Evolutionary conservation across 768 basidiomycete genomes (phyloP).

Genomic region (Peribolospora baueri): DNA sequence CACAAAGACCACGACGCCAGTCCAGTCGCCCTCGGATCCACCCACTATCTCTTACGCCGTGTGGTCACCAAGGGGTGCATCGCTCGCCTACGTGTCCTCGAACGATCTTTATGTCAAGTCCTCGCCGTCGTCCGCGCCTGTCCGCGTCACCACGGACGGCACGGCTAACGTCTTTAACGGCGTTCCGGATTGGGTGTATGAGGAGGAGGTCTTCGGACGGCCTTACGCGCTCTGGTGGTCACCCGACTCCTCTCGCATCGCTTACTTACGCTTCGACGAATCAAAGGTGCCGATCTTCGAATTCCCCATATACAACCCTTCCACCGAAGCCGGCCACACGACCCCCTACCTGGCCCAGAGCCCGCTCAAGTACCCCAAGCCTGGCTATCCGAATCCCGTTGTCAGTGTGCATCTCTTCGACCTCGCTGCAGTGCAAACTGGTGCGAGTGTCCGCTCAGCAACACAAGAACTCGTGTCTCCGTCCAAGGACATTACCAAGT

Average conservation of each 20-base stretch:
- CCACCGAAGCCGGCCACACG: slow-evolving; percentile 1
- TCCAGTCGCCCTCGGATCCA: slow-evolving; percentile 37
- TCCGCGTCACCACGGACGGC: slow-evolving; percentile 59
- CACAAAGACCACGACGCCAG: slow-evolving; percentile 42
- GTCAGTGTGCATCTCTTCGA: slow-evolving; percentile 67
- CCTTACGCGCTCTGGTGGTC: slow-evolving; percentile 79
- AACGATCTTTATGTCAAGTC: slow-evolving; percentile 70
- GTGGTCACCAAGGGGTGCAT: slow-evolving; percentile 62
- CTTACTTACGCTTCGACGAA: slow-evolving; percentile 74
- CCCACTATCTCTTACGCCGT: slow-evolving; percentile 39
- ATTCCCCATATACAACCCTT: slow-evolving; percentile 63
- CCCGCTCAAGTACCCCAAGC: slow-evolving; percentile 63
- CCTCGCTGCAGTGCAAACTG: slow-evolving; percentile 26
- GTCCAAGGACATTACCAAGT: slow-evolving; percentile 10
- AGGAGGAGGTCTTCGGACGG: slow-evolving; percentile 58
- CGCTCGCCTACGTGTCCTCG: slow-evolving; percentile 58
- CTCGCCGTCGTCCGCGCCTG: slow-evolving; percentile 15
- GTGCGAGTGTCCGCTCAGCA: slow-evolving; percentile 6
- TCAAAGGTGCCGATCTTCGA: slow-evolving; percentile 60
- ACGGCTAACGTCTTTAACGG: slow-evolving; percentile 73
- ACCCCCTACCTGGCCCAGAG: slow-evolving; percentile 6
- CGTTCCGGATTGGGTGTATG: slow-evolving; percentile 93
- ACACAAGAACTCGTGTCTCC: slow-evolving; percentile 28
- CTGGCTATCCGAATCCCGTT: slow-evolving; percentile 57
- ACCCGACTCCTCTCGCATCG: slow-evolving; percentile 42